Evolutionary conservation across 2,329 filamentous ascomycete species (phyloP).

Genomic region (Botrytis fabae): DNA sequence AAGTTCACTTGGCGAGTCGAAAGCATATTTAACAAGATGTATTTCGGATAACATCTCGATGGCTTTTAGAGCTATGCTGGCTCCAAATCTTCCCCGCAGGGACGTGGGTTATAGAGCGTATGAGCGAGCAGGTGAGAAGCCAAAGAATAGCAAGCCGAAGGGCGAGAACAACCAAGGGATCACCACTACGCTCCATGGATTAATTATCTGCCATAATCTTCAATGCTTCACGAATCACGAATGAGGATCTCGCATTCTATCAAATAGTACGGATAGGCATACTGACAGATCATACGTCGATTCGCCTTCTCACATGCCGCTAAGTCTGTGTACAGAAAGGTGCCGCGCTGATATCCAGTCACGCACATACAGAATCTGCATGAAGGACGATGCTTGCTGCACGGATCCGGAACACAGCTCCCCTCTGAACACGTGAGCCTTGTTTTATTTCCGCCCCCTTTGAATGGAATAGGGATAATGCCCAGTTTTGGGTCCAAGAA

Average conservation of each 20-base stretch:
- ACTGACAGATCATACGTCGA: slow-evolving; percentile 1
- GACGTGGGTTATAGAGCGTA: not conserved
- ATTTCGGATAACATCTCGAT: not conserved
- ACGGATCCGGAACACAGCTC: slow-evolving; percentile 19
- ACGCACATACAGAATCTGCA: slow-evolving; percentile 21
- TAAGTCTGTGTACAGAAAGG: slow-evolving; percentile 4
- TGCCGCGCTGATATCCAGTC: slow-evolving; percentile 19
- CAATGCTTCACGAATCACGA: not conserved
- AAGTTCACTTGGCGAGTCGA: not conserved
- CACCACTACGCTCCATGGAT: not conserved
- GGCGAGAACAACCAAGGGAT: slow-evolving; percentile 7
- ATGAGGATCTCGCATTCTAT: slow-evolving; percentile 8
- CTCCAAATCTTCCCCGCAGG: slow-evolving; percentile 6
- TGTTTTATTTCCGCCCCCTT: not conserved
- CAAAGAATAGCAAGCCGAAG: not conserved
- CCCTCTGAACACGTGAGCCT: slow-evolving; percentile 20
- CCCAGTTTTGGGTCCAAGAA: not conserved
- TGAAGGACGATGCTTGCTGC: slow-evolving; percentile 6
- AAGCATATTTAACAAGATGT: not conserved
- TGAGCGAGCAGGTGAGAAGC: not conserved
- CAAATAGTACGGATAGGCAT: slow-evolving; percentile 2
- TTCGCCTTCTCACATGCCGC: slow-evolving; percentile 18
- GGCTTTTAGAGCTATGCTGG: not conserved
- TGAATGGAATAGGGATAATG: not conserved
- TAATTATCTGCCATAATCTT: not conserved